phyloP scores from a whole-genome alignment of 2,329 filamentous ascomycete species.

The Apiospora sp. region DNA sequence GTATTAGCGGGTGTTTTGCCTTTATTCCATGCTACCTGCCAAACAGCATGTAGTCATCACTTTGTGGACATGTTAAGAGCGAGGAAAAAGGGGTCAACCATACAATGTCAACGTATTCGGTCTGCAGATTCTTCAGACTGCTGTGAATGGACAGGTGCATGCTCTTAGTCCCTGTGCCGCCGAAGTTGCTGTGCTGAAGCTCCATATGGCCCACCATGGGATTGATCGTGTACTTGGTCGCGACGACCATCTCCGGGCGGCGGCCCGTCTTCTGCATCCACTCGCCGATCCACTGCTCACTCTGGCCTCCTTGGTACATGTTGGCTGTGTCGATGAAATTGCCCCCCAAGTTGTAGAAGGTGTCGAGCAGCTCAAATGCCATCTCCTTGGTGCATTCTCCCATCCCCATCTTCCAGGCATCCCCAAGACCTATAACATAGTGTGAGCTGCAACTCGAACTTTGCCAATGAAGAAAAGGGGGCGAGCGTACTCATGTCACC shows the following conservation, averaged over 20 bases:
- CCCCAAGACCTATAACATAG: constrained; percentile 50
- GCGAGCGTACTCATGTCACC: constrained; percentile 55
- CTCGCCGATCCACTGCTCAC: constrained; percentile 64
- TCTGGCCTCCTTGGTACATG: constrained; percentile 65
- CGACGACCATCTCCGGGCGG: constrained; percentile 61
- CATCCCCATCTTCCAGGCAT: constrained; percentile 60
- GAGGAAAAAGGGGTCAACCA: neutral
- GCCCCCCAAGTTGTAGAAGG: constrained; percentile 63
- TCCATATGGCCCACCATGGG: constrained; percentile 43
- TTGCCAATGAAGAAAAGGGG: neutral
- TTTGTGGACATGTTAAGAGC: neutral
- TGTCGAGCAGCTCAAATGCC: constrained; percentile 65
- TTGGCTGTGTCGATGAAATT: constrained; percentile 75
- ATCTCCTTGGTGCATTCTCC: constrained; percentile 58
- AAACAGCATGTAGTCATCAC: no score
- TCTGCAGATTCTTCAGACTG: constrained; percentile 66
- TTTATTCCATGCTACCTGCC: neutral
- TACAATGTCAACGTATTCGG: constrained; percentile 57
- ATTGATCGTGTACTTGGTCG: constrained; percentile 63
- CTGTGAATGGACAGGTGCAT: constrained; percentile 60
- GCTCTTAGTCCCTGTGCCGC: constrained; percentile 67
- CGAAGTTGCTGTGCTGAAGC: constrained; percentile 47
- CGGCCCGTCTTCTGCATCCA: constrained; percentile 59
- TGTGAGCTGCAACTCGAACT: neutral
- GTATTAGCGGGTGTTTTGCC: neutral